These are phyloP conservation scores for Monilinia fructicola DNA, from an alignment of 2,329 filamentous ascomycete genomes.

Conservation along the genomic window DNA sequence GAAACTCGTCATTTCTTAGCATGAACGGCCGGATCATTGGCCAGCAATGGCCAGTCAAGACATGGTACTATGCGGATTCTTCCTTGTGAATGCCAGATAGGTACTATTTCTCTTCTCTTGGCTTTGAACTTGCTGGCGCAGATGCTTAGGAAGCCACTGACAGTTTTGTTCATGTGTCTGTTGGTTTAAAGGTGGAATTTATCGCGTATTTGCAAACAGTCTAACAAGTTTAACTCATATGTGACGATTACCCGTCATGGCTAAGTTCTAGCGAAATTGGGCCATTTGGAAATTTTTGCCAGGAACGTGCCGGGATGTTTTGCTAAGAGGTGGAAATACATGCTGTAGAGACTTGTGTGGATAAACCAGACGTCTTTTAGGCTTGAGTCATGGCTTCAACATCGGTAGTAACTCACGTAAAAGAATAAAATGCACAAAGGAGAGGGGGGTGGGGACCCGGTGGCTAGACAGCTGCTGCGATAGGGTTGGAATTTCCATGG, in stretches of 20 bases:
- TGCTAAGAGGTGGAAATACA: slow-evolving; percentile 38
- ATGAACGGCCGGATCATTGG: neutral
- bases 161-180: no score
- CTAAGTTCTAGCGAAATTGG: slow-evolving; percentile 39
- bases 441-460: no score
- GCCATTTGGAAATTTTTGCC: slow-evolving; percentile 35
- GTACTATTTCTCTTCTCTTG: neutral
- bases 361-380: no score
- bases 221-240: slow-evolving; percentile 33
- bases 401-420: no score
- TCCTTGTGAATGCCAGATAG: neutral
- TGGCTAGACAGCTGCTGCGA: no score
- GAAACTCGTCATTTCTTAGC: neutral
- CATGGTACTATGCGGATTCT: neutral
- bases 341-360: slow-evolving; percentile 21
- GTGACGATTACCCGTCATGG: slow-evolving; percentile 40
- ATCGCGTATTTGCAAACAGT: no score
- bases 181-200: no score
- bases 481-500: no score
- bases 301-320: slow-evolving; percentile 41
- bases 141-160: no score
- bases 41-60: neutral
- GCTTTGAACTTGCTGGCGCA: neutral
- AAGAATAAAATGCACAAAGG: no score
- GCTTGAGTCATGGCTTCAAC: no score